phyloP scores from a whole-genome alignment of 306 rosid genomes.

The Benincasa hispida region DNA sequence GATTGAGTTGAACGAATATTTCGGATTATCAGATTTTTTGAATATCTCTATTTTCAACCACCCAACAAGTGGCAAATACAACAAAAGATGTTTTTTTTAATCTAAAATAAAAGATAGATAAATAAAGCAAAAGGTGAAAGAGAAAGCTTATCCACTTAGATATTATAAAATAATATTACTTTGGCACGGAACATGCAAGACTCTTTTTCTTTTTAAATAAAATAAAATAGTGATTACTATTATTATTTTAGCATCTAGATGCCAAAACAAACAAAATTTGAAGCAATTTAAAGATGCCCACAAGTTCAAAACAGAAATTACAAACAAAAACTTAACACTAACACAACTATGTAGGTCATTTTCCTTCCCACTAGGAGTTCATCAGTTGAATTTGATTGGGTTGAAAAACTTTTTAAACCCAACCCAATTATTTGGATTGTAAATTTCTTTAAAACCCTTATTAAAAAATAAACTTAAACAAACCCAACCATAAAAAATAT shows the following conservation, averaged over 20 bases:
- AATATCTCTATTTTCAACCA: too few species aligned
- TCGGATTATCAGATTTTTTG: too few species aligned
- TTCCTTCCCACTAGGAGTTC: not conserved
- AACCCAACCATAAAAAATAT: too few species aligned
- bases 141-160: not conserved
- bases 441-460: too few species aligned
- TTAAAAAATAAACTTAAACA: too few species aligned
- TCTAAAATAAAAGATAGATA: not conserved
- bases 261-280: not conserved
- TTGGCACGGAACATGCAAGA: not conserved
- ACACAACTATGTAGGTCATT: not conserved
- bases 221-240: too few species aligned
- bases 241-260: not conserved
- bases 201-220: not conserved
- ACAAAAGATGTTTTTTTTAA: not conserved
- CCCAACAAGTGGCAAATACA: not conserved
- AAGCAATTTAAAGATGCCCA: not conserved
- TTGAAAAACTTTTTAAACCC: too few species aligned
- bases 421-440: too few species aligned
- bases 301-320: not conserved
- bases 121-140: not conserved
- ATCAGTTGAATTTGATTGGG: too few species aligned
- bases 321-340: not conserved
- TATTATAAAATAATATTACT: not conserved
- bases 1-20: too few species aligned